Evolutionary conservation across 2,329 filamentous ascomycete species (phyloP), one percentile per base, ranked within the genome.

Genomic region (Pyrenochaeta sp.): DNA sequence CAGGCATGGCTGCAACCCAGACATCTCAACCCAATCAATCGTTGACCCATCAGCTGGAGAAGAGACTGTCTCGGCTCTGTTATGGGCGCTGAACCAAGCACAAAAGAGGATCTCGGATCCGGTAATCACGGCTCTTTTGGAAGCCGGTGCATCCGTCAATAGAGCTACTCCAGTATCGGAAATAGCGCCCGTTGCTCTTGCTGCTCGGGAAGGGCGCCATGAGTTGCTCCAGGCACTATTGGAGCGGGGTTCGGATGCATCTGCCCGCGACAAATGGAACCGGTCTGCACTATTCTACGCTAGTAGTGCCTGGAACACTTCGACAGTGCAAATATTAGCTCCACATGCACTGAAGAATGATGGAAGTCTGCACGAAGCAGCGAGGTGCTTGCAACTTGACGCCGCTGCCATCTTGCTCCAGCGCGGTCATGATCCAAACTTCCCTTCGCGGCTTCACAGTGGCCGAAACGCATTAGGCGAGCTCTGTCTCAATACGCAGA

Each of bases 291-390:
- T 89, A 39, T 84, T 85, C 1, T 84, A 88, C 79, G 87, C 86
- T 1, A 87, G 86, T 1, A 79, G 69, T 58, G 59, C 54, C n/a
- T 70, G 71, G 48, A 62, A 66, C 36, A 59, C 64, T 42, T 60
- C 62, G 76, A 39, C 67, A 13, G 67, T 73, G 5, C 66, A 68
- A 1, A 82, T 80, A 50, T 73, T 90, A 0, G 78, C 89, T 5
- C 83, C 85, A 0, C 84, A 85, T 22, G 84, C 86, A 0, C 82
- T 84, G 1, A 81, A 79, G 42, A 86, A 90, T 56, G 88, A 91
- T 58, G 88, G 88, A 0, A 90, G 87, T 1, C 78, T 91, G 2
- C 88, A 91, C 66, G 88, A 89, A 58, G 86, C 88, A 3, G 84
- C 88, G 0, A 80, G 85, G 12, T 82, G 85, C 46, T 79, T 90